Evolutionary conservation across 2,329 filamentous ascomycete genomes (phyloP).

Genomic region (Fusarium ambrosium): DNA sequence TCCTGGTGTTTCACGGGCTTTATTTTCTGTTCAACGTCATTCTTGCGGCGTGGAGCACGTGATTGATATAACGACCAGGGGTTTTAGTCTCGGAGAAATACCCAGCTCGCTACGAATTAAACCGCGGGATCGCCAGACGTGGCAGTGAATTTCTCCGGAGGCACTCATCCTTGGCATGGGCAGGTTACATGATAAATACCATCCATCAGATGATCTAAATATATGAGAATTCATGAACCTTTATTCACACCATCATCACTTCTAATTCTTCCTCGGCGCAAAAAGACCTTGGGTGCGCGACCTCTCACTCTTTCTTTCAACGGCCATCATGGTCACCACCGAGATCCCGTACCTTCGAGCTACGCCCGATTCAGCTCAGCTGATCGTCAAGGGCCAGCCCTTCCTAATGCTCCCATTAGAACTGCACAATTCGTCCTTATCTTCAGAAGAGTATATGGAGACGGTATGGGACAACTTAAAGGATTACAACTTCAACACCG

Average conservation of each 20-base stretch:
- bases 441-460: neutral
- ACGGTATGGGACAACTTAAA: neutral
- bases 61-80: too few relatives aligned
- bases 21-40: too few relatives aligned
- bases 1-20: neutral
- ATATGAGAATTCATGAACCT: neutral
- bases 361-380: neutral
- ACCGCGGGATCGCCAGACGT: neutral
- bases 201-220: neutral
- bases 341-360: neutral
- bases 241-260: neutral
- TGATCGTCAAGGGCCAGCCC: neutral
- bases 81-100: neutral
- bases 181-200: neutral
- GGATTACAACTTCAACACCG: neutral
- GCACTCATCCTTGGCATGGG: neutral
- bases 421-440: neutral
- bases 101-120: neutral
- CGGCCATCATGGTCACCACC: neutral
- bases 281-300: neutral
- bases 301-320: neutral
- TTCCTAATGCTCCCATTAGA: neutral
- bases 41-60: neutral
- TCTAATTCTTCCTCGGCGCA: neutral
- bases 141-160: neutral